phyloP scores from a whole-genome alignment of 805 yeast genomes.

The Zygosaccharomyces gambellarensis region DNA sequence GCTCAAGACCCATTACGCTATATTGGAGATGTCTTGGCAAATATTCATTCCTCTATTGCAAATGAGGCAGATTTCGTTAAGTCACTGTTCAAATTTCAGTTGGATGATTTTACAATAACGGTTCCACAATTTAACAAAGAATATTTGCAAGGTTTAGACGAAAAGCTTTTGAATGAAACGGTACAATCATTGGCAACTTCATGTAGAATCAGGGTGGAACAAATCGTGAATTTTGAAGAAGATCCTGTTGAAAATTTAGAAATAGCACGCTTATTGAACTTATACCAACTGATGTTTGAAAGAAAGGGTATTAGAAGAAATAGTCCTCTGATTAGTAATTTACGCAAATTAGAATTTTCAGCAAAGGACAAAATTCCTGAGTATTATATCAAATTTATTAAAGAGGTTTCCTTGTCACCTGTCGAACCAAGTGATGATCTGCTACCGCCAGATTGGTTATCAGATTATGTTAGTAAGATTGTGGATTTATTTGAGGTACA shows the following conservation, averaged over 20 bases:
- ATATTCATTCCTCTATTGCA: slow-evolving; percentile 77
- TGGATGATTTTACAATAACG: slow-evolving; percentile 16
- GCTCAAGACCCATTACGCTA: slow-evolving; percentile 79
- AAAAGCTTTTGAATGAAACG: slow-evolving; percentile 29
- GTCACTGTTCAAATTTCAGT: slow-evolving; percentile 48
- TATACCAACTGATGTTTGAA: slow-evolving; percentile 65
- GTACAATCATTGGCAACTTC: slow-evolving; percentile 40
- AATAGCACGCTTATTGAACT: slow-evolving; percentile 55
- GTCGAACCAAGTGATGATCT: slow-evolving; percentile 46
- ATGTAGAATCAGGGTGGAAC: slow-evolving; percentile 62
- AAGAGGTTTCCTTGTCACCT: slow-evolving; percentile 32
- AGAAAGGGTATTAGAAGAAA: slow-evolving; percentile 36
- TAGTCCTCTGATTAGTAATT: slow-evolving; percentile 20
- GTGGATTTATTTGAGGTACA: slow-evolving; percentile 56
- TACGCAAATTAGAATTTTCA: slow-evolving; percentile 15
- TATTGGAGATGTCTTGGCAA: slow-evolving; percentile 83
- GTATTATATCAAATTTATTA: slow-evolving; percentile 18
- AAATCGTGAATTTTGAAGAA: slow-evolving; percentile 60
- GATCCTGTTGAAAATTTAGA: slow-evolving; percentile 52
- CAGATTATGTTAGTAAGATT: slow-evolving; percentile 46
- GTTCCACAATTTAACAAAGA: slow-evolving; percentile 24
- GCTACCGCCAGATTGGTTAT: slow-evolving; percentile 80
- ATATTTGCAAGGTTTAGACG: slow-evolving; percentile 27
- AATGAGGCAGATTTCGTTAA: slow-evolving; percentile 77
- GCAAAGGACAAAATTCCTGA: slow-evolving; percentile 24